These are phyloP conservation scores for Linnemannia exigua DNA, from an alignment of 192 early-diverging fungal genomes.

Conservation along the genomic window DNA sequence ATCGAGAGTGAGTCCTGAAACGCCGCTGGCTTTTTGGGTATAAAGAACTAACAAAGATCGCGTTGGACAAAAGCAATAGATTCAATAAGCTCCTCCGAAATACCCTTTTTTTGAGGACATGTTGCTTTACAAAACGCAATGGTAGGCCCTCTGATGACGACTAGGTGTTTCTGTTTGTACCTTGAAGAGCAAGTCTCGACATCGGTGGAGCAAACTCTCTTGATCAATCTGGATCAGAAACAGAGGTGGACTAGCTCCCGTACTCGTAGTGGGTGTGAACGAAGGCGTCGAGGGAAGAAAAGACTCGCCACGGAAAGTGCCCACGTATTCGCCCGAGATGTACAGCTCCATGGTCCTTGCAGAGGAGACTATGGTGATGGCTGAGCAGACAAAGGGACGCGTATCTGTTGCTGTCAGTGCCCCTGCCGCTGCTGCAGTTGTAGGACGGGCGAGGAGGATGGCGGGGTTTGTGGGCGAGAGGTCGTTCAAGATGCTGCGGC, in stretches of 20 bases:
- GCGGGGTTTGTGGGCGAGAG: slow-evolving; percentile 25
- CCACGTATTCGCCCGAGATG: slow-evolving; percentile 19
- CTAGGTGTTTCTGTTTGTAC: neutral
- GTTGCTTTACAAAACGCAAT: no score
- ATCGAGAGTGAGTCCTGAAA: slow-evolving; percentile 22
- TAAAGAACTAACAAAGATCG: slow-evolving; percentile 31
- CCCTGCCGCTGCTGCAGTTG: no score
- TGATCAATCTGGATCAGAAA: slow-evolving; percentile 24
- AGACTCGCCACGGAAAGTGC: slow-evolving; percentile 44
- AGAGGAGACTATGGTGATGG: slow-evolving; percentile 31
- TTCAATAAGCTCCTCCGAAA: no score
- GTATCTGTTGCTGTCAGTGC: neutral
- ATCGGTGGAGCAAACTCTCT: slow-evolving; percentile 9
- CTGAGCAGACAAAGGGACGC: neutral
- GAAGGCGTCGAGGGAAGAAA: neutral
- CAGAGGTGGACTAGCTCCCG: neutral
- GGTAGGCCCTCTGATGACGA: no score
- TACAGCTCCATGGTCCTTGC: slow-evolving; percentile 41
- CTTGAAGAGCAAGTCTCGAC: slow-evolving; percentile 38
- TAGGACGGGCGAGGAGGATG: slow-evolving; percentile 10
- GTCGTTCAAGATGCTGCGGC: neutral
- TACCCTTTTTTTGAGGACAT: no score
- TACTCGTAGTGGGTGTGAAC: neutral
- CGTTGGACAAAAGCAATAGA: neutral
- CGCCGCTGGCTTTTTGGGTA: slow-evolving; percentile 27